Evolutionary conservation across 352 stramenopile species (phyloP).

Genomic region (Globisporangium orthogonon): DNA sequence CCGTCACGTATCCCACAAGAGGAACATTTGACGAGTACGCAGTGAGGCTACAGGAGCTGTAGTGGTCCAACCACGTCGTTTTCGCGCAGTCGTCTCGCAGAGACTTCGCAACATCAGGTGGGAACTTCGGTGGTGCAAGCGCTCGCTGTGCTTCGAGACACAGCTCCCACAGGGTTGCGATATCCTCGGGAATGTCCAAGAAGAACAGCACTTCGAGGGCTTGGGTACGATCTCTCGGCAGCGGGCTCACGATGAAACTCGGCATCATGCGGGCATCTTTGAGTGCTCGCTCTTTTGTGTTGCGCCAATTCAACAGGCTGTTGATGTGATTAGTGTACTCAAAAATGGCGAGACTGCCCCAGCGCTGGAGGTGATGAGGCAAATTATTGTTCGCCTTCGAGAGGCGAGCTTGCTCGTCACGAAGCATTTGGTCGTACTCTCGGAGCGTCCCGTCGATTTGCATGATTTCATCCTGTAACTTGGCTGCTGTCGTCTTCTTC

Average conservation of each 20-base stretch:
- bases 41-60: constrained; percentile 1
- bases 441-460: not conserved
- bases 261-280: constrained; percentile 16
- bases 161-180: constrained; percentile 32
- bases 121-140: constrained; percentile 12
- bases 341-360: not conserved
- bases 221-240: constrained; percentile 18
- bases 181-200: constrained; percentile 24
- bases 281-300: constrained; percentile 6
- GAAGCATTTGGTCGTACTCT: not conserved
- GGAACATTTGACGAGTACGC: not conserved
- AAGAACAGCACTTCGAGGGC: constrained; percentile 39
- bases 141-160: constrained; percentile 28
- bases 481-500: not conserved
- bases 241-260: constrained; percentile 20
- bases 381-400: constrained; percentile 2
- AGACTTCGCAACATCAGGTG: not conserved
- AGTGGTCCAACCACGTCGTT: constrained; percentile 20
- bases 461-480: not conserved
- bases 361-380: not conserved
- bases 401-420: constrained; percentile 2
- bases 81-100: not conserved
- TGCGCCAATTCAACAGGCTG: not conserved
- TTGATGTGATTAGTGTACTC: not conserved
- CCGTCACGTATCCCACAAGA: not conserved